Evolutionary conservation across 768 basidiomycete genomes (phyloP).

Genomic region (Chiua virens): DNA sequence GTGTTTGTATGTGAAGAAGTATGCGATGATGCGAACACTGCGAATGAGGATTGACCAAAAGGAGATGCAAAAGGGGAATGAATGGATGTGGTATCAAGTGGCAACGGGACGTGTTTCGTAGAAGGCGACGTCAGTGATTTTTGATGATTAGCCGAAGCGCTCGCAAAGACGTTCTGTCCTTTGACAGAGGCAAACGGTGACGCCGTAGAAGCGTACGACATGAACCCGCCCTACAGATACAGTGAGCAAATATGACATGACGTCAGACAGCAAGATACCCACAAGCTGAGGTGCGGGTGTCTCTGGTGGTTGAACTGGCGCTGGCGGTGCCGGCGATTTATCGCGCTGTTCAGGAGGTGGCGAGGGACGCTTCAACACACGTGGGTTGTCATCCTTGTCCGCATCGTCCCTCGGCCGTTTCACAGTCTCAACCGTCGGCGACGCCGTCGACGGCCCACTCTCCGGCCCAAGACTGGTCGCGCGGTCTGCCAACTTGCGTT

Average conservation of each 20-base stretch:
- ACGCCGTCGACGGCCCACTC: constrained; percentile 18
- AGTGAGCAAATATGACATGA: constrained; percentile 12
- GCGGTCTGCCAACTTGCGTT: constrained; percentile 69
- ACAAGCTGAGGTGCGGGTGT: constrained; percentile 48
- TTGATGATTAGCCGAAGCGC: constrained; percentile 23
- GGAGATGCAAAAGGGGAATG: constrained; percentile 23
- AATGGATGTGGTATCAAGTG: constrained; percentile 22
- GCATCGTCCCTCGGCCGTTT: constrained; percentile 66
- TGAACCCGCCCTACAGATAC: constrained; percentile 61
- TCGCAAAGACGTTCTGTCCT: constrained; percentile 55
- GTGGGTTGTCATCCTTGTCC: constrained; percentile 62
- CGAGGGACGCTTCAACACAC: constrained; percentile 57
- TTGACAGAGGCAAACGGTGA: constrained; percentile 77
- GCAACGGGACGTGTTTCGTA: constrained; percentile 15
- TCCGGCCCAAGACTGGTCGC: constrained; percentile 62
- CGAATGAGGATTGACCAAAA: constrained; percentile 23
- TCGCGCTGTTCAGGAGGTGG: constrained; percentile 61
- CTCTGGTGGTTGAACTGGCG: constrained; percentile 9
- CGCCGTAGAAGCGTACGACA: constrained; percentile 72
- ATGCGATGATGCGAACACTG: constrained; percentile 17
- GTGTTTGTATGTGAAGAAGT: constrained; percentile 16
- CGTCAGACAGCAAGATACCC: constrained; percentile 22
- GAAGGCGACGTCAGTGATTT: constrained; percentile 30
- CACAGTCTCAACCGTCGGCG: constrained; percentile 37
- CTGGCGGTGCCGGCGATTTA: constrained; percentile 8